Evolutionary conservation across 257 asterid species (phyloP), one percentile per base, ranked within the genome.

Genomic region (Solanum microdontum): DNA sequence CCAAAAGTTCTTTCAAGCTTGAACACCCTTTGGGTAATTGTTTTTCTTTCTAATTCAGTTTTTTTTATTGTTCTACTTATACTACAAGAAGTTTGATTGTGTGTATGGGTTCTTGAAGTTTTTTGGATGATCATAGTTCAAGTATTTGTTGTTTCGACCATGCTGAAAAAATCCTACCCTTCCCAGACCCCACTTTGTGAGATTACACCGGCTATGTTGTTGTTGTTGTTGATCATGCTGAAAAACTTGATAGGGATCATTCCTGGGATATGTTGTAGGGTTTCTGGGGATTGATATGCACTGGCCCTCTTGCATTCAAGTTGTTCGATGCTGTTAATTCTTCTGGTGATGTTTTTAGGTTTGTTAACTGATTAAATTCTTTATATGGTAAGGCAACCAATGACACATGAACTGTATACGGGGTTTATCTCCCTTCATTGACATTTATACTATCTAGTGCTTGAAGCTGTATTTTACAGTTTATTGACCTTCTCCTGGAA

Each of bases 11-110:
- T 8, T 93, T 92, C 92, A 91, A 92, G 89, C 88, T 89, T 51
- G 95, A 91, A 26, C 89, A 89, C 82, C 91, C 96, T 62, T 85
- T 93, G 86, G 96, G 96, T 93, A 91, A 83, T 14, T 36, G 24
- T 12, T 66, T 32, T 11, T 32, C 15, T 87, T 34, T n/a, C 21
- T 28, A 7, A 40, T 24, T 40, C 64, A 14, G 15, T 2, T 79
- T 77, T 26, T 30, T 34, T 23, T 8, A 62, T 60, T 37, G 39
- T 30, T 64, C 3, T 48, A 45, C 11, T 73, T 60, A 2, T 58
- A 37, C 36, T 76, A 76, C 23, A 37, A 77, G 21, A 12, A 11
- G 84, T 43, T 43, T 45, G 26, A 43, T 79, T 43, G 66, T 43
- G 36, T 7, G 37, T 79, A 79, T 79, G 84, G 30, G 12, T 26